Evolutionary conservation across 78 protist genomes (phyloP), one percentile per base, ranked within the genome.

Genomic region (Dictyostelium intermedium): DNA sequence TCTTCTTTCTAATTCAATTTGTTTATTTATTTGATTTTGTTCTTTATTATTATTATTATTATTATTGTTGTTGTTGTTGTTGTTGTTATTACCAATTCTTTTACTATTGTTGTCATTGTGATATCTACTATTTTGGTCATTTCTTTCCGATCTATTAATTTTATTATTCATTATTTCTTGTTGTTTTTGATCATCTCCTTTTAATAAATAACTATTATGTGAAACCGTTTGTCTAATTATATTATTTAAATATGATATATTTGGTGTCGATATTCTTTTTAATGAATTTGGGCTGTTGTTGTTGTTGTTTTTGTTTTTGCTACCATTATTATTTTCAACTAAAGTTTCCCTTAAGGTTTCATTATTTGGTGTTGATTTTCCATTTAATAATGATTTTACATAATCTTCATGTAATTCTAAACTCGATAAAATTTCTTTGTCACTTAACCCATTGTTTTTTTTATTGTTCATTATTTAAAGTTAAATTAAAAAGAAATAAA

Each of bases 381-480:
- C 50, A 60, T 37, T 37, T 35, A 80, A 47, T 47, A 89, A 30
- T 80, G 87, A 80, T 50, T 69, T 78, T 43, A 89, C 39, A 89
- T 89, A 89, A 23, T 80, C 87, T 43, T 89, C 50, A 80, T 80
- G 41, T 50, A 89, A 37, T 50, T 80, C 94, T 32, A 89, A 69
- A 43, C 11, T 60, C 16, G 82, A 34, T 47, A 89, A 80, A 25
- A 89, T 47, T 34, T 89, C 94, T 87, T 78, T 56, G 69, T 87
- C 92, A 72, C 27, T 72, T 72, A 72, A 72, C 45, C 79, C 79
- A 72, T 72, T 34, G 2, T 47, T 43, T 13, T 84, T 47, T 10
- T 41, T 77, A 20, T 23, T 77, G 25, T 41, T 30, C 83, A 77
- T 77, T 77, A 63, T 63, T 25, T 63, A 7, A 20, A 56, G n/a